Base-by-base conservation (phyloP, 2,329 filamentous ascomycete species). In the Cladosporium halotolerans region DNA sequence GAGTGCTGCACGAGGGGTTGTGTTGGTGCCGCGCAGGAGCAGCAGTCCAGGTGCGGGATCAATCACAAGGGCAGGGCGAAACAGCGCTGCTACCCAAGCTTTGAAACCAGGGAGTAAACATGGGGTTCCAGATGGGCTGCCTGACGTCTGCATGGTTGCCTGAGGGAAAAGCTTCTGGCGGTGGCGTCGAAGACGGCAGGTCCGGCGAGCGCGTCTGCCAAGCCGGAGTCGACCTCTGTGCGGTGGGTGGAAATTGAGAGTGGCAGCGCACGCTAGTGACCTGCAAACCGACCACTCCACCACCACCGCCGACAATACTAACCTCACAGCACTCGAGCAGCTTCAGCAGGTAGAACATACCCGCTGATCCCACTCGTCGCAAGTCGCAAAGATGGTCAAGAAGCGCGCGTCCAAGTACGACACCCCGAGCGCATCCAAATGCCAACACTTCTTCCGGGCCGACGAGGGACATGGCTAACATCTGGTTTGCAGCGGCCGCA, bases 351-450 rank as follows among this genome's bases (percentile, higher is more conserved):
- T 57, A 41, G 28, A 14, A 55, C 14, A 44, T 19, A 57, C 58
- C 60, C 60, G 59, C 59, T 62, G 58, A 57, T 40, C 39, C 44
- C 36, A 41, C 38, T 60, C 60, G 65, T 70, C 61, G 61, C 69
- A 74, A 74, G 74, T 73, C 75, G 76, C 75, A 76, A 85, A 72
- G 72, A 86, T 86, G 83, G 83, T 86, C 77, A 86, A 86, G 80
- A 86, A 86, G 80, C 79, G 83, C 74, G 82, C 83, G 72, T 83
- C 81, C 77, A 86, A 86, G 82, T 85, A 82, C 73, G 79, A 70
- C 58, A 57, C 53, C 49, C 62, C 56, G n/a, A 16, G 51, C 43
- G 41, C 47, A 50, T 42, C 34, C 13, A 14, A 5, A 40, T 40
- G 13, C 19, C 28, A 61, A 57, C 60, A 56, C 55, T 52, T 54